A percentile compares a stretch with the other conserved stretches of the same genome.
Conservation (phyloP, 2,329 filamentous ascomycete genomes). For the Chaetomiaceae sp. region DNA sequence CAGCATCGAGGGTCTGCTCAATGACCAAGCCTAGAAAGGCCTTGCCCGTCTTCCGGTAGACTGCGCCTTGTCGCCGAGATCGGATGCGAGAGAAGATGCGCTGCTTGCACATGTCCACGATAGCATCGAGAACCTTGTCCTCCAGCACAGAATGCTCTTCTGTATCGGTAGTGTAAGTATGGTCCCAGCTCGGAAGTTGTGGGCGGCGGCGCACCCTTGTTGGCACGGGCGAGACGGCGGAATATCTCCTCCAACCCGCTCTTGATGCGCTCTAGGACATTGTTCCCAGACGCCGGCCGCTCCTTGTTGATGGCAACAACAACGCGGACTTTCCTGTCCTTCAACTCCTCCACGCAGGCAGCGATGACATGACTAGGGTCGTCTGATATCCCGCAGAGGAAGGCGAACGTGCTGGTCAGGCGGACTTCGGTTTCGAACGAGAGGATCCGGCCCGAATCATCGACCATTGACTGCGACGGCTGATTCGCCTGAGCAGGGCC, state of each 20-base stretch:
- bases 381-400: slow-evolving; percentile 19
- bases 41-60: background rate
- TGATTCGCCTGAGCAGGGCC: slow-evolving; percentile 4
- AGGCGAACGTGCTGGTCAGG: slow-evolving; percentile 16
- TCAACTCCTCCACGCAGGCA: slow-evolving; percentile 17
- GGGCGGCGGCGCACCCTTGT: slow-evolving; percentile 3
- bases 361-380: slow-evolving; percentile 18
- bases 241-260: slow-evolving; percentile 18
- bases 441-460: slow-evolving; percentile 1
- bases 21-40: background rate
- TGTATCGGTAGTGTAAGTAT: background rate
- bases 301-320: slow-evolving; percentile 22
- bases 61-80: background rate
- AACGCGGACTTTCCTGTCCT: slow-evolving; percentile 1
- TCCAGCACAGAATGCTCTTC: background rate
- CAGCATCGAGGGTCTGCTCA: background rate
- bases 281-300: background rate
- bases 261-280: slow-evolving; percentile 12
- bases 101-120: slow-evolving; percentile 14
- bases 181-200: background rate
- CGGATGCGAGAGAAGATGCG: slow-evolving; percentile 16
- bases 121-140: slow-evolving; percentile 6
- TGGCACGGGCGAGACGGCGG: slow-evolving; percentile 3
- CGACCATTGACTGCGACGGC: background rate
- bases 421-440: slow-evolving; percentile 11